phyloP scores from a whole-genome alignment of 495 filamentous ascomycete species.

The Sporormia fimetaria region DNA sequence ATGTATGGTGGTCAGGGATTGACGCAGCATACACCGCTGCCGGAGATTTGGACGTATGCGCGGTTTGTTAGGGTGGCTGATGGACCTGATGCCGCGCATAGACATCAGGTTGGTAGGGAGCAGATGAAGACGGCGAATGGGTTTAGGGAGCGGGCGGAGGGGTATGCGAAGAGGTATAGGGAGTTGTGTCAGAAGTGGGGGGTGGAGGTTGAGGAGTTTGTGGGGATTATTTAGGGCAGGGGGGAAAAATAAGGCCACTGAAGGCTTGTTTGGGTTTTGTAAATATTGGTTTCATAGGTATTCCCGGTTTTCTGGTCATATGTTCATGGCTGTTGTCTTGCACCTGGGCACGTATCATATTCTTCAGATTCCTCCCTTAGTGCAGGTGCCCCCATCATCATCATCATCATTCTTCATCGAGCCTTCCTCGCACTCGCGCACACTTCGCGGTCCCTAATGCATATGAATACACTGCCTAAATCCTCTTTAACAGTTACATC shows the following conservation, averaged over 20 bases:
- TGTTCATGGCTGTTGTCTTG: too few relatives aligned
- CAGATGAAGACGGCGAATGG: conserved; percentile 33
- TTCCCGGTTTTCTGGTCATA: too few relatives aligned
- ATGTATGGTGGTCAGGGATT: conserved; percentile 35
- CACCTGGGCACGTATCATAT: too few relatives aligned
- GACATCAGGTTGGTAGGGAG: conserved; percentile 36
- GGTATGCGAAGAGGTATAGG: conserved; percentile 29
- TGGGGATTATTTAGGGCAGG: conserved; percentile 19
- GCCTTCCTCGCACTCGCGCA: too few relatives aligned
- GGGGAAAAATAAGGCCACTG: too few relatives aligned
- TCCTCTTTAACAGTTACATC: too few relatives aligned
- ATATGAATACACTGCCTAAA: too few relatives aligned
- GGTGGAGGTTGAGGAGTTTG: conserved; percentile 22
- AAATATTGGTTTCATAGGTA: not conserved
- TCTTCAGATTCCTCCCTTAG: too few relatives aligned
- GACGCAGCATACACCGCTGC: conserved; percentile 35
- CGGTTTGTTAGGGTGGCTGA: conserved; percentile 35
- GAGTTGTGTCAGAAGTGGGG: conserved; percentile 31
- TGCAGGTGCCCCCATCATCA: too few relatives aligned
- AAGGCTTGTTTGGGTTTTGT: not conserved
- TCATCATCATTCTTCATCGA: too few relatives aligned
- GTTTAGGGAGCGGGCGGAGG: conserved; percentile 29
- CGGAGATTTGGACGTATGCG: conserved; percentile 37
- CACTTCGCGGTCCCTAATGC: too few relatives aligned
- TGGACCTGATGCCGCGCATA: conserved; percentile 35